Evolutionary conservation across 1,139 yeast species (phyloP), one percentile per base, ranked within the genome.

Genomic region (Candida labiduridarum): DNA sequence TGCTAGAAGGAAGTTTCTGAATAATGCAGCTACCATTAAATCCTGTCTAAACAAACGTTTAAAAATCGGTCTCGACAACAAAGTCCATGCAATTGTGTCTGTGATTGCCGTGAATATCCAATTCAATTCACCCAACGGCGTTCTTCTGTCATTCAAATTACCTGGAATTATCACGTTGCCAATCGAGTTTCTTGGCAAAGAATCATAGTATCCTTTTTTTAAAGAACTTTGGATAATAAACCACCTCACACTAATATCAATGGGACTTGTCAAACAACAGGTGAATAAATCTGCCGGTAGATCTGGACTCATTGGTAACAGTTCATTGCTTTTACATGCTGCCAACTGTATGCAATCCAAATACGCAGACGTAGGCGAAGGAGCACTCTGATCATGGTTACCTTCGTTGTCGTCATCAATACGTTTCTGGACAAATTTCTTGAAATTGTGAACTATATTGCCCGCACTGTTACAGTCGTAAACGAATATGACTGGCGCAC

Each of bases 21-120:
- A 95, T 55, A 94, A 73, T 0, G 98, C 98, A 1, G 98, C 98
- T 16, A 94, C 97, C 85, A 94, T 94, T 60, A 94, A 75, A 66
- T 94, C 99, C 65, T 94, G 99, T 63, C 99, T 80, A 62, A 95
- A 94, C 18, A 95, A 76, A 50, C 94, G 80, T 62, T 92, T 92
- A 73, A 95, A 94, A 41, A 94, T 74, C 0, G 96, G 92, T 53
- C 97, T 78, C 1, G 96, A 91, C 45, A 95, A 71, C 1, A 94
- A 82, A 0, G 97, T 90, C 98, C 99, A 95, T 4, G 99, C 99
- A 54, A 94, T 94, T 0, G 98, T 94, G 67, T 94, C 99, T 2
- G 99, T 94, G 40, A 94, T 91, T 3, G 99, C 98, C 1, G 98
- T 95, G 68, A 94, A 94, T 35, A 94, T 94, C 98, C 99, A 95